Base-by-base conservation (phyloP, 2,329 filamentous ascomycete genomes). In the Gyromitra esculenta region DNA sequence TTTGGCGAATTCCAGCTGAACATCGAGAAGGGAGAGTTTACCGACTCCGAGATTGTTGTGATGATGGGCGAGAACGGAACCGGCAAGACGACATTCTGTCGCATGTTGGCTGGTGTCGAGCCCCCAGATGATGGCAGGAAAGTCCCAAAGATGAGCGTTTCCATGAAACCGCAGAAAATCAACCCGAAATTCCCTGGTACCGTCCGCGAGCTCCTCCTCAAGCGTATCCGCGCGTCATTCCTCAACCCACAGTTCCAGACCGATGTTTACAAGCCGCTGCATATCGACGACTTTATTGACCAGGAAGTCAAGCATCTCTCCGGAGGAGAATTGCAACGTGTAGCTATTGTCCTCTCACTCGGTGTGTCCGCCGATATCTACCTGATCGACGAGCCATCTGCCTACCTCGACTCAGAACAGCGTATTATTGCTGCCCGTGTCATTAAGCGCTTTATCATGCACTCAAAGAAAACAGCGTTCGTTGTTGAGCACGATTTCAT, bases 51-150 rank as follows among this genome's bases (percentile, higher is more conserved):
- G 83, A 99, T 99, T 81, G 90, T 99, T 74, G 96, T 99, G 85
- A 97, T 99, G 93, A 98, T 99, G 96, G 96, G 96, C 81, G 95
- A 98, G 87, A 99, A 99, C 85, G 96, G 96, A 85, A 99, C 96
- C 45, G 96, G 96, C 84, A 97, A 99, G 88, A 99, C 96, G 0
- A 99, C 96, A 4, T 99, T 99, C 88, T 98, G 95, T 87, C 93
- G 91, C 83, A 91, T 99, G 86, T 88, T 99, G 80, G 96, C 96
- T 74, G 96, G 96, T 83, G 93, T 92, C 50, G 88, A 97, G 81
- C 95, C 97, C 86, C 96, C 96, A 7, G 96, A 99, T 81, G 62
- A 77, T 39, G 90, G 89, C 81, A 87, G 89, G 81, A 89, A 89
- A 81, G 89, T 99, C 15, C 96, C 96, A 15, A 90, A 92, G 81